These are phyloP conservation scores for Hypsizygus ulmarius DNA, from an alignment of 1,284 basidiomycete genomes.

Conservation along the genomic window DNA sequence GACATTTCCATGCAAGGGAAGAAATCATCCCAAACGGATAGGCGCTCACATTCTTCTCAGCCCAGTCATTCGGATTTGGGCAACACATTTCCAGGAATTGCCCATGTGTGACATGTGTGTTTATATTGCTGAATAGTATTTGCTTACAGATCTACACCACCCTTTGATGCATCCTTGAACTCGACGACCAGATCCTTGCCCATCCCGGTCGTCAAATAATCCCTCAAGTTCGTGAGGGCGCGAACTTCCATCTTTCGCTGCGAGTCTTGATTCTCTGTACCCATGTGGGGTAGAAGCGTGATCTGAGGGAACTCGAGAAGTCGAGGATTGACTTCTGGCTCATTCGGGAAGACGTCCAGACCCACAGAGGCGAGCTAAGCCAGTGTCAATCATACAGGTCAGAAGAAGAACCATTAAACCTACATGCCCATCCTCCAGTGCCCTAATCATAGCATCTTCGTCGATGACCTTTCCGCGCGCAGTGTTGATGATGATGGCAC, in stretches of 20 bases:
- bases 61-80: conserved; percentile 1
- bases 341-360: conserved; percentile 88
- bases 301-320: conserved; percentile 79
- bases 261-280: conserved; percentile 81
- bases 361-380: conserved; percentile 78
- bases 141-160: conserved; percentile 12
- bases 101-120: background rate
- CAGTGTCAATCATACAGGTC: conserved; percentile 1
- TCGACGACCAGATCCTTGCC: conserved; percentile 70
- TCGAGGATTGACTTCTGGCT: conserved; percentile 81
- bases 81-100: background rate
- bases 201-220: conserved; percentile 61
- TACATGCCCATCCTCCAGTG: conserved; percentile 83
- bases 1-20: background rate
- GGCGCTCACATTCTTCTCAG: conserved; percentile 6
- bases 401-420: conserved; percentile 26
- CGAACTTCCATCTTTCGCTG: conserved; percentile 83
- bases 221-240: conserved; percentile 67
- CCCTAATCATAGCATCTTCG: conserved; percentile 82
- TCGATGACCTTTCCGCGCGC: conserved; percentile 89
- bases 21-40: background rate
- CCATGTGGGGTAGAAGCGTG: conserved; percentile 87
- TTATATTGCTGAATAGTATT: conserved; percentile 1
- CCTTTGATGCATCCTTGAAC: conserved; percentile 32
- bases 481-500: conserved; percentile 84